Percentiles rank a stretch among this genome's conserved stretches.
Evolutionary conservation across 192 early-diverging fungal species (phyloP).

Genomic region (Coemansia sp.): DNA sequence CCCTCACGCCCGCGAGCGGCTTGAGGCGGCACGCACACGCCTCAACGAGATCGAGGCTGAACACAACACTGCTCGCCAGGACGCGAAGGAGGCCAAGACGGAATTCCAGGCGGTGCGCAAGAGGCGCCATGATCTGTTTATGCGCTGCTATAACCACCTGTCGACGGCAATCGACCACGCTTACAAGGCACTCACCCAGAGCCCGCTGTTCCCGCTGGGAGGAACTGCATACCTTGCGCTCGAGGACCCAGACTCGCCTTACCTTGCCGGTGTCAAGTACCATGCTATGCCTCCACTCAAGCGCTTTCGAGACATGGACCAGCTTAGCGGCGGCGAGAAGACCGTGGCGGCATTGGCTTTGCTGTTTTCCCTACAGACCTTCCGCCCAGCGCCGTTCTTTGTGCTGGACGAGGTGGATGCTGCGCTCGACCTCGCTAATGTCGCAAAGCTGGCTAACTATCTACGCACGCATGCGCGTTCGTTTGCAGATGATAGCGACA

Average conservation of each 20-base stretch:
- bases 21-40: slow-evolving; percentile 80
- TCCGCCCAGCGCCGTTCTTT: slow-evolving; percentile 97
- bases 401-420: slow-evolving; percentile 99
- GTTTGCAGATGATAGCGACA: slow-evolving; percentile 18
- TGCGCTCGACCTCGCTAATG: slow-evolving; percentile 95
- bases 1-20: slow-evolving; percentile 80
- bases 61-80: slow-evolving; percentile 78
- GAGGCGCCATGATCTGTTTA: slow-evolving; percentile 71
- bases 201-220: slow-evolving; percentile 81
- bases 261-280: slow-evolving; percentile 90
- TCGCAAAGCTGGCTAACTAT: slow-evolving; percentile 88
- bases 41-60: slow-evolving; percentile 78
- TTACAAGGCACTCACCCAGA: slow-evolving; percentile 93
- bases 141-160: slow-evolving; percentile 85
- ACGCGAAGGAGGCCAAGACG: slow-evolving; percentile 80
- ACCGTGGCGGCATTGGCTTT: slow-evolving; percentile 95
- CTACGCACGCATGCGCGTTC: slow-evolving; percentile 66
- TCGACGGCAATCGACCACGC: slow-evolving; percentile 89
- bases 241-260: slow-evolving; percentile 95
- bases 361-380: slow-evolving; percentile 95
- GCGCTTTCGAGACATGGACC: slow-evolving; percentile 99
- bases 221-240: slow-evolving; percentile 92
- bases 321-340: slow-evolving; percentile 98
- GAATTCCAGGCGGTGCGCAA: slow-evolving; percentile 73
- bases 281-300: slow-evolving; percentile 99